Percentiles rank a stretch among this genome's conserved stretches.
These are phyloP conservation scores for Scleromitrula shiraiana DNA, from an alignment of 2,329 filamentous ascomycete genomes.

Conservation along the genomic window DNA sequence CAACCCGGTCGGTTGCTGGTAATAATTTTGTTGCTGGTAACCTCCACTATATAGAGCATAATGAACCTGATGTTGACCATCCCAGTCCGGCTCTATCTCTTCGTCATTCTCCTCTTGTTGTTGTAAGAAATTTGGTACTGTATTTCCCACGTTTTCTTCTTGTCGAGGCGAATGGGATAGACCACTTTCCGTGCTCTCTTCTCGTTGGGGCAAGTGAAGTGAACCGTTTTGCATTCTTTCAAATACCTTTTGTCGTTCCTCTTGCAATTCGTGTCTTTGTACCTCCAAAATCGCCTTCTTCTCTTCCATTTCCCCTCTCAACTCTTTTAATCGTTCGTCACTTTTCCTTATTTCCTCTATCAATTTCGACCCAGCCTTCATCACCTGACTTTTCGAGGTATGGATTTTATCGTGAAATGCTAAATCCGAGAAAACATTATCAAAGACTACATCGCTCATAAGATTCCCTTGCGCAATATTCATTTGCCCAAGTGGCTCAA, in stretches of 20 bases:
- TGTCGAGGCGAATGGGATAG: too few species aligned
- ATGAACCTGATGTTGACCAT: conserved; percentile 2
- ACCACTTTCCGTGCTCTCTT: background rate
- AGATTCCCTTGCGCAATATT: conserved; percentile 38
- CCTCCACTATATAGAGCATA: background rate
- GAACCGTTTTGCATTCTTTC: background rate
- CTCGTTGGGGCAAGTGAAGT: background rate
- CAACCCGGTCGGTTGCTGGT: too few species aligned
- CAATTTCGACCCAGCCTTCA: background rate
- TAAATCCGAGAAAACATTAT: conserved; percentile 45
- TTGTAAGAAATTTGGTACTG: too few species aligned
- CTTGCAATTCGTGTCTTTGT: conserved; percentile 1
- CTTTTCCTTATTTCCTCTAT: background rate
- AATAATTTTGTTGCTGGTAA: background rate
- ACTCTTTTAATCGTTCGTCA: background rate
- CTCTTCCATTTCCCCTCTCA: background rate
- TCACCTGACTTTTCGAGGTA: conserved; percentile 22
- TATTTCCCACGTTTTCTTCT: too few species aligned
- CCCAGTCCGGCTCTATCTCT: background rate
- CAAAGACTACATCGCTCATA: conserved; percentile 44
- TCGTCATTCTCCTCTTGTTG: too few species aligned
- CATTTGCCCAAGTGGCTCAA: conserved; percentile 33
- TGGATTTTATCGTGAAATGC: conserved; percentile 46
- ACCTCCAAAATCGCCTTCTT: background rate
- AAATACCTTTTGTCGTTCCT: conserved; percentile 1